Conservation (phyloP, 129 eudicot genomes). For the Artemisia tridentata region DNA sequence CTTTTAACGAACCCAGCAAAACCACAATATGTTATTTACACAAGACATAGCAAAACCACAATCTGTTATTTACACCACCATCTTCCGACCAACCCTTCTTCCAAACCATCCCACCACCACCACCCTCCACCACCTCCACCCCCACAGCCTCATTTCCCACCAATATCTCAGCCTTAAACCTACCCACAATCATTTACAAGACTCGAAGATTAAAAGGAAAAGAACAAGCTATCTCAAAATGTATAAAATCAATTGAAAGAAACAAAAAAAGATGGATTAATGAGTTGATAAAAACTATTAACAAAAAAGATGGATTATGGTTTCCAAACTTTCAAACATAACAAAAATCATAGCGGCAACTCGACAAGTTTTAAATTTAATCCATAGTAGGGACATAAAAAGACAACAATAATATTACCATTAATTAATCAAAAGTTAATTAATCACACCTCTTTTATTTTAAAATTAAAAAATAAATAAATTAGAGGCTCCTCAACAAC, state of each 20-base stretch:
- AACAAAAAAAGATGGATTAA: too few relatives aligned
- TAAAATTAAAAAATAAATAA: neutral
- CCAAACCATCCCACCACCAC: conserved; percentile 40
- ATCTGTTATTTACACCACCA: too few relatives aligned
- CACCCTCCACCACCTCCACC: conserved; percentile 42
- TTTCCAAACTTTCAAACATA: too few relatives aligned
- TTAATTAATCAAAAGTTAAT: neutral
- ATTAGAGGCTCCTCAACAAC: conserved; percentile 31
- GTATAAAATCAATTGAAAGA: too few relatives aligned
- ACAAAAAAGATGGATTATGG: too few relatives aligned
- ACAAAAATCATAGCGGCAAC: conserved; percentile 30
- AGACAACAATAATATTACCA: neutral
- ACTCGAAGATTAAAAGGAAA: too few relatives aligned
- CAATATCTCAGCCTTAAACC: conserved; percentile 60
- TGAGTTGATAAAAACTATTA: too few relatives aligned
- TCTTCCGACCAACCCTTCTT: conserved; percentile 33
- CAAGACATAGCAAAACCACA: too few relatives aligned
- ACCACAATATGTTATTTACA: too few relatives aligned
- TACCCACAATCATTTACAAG: too few relatives aligned
- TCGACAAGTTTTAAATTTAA: conserved; percentile 35
- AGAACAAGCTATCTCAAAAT: too few relatives aligned
- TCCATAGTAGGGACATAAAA: neutral
- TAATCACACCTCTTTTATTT: neutral
- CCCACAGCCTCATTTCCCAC: conserved; percentile 68
- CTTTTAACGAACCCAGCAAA: too few relatives aligned